Percentiles rank a stretch among this genome's conserved stretches.
phyloP scores from a whole-genome alignment of 2,329 filamentous ascomycete species.

The Hypoxylon sp. region DNA sequence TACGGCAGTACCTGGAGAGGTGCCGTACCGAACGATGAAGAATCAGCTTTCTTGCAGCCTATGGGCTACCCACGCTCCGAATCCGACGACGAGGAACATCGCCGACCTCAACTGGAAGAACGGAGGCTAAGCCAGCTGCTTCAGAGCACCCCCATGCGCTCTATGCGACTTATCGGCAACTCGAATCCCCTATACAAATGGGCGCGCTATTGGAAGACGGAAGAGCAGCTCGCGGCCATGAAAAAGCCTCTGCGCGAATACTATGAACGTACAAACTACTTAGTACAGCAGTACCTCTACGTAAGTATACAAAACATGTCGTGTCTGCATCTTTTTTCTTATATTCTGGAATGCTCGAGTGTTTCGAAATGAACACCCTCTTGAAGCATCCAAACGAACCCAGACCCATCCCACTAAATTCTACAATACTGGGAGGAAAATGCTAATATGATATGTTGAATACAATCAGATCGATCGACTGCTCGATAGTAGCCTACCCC shows the following conservation, averaged over 20 bases:
- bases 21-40: conserved; percentile 41
- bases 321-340: too few species aligned
- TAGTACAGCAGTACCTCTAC: conserved; percentile 92
- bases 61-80: conserved; percentile 33
- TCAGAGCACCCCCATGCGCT: conserved; percentile 78
- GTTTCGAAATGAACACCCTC: too few species aligned
- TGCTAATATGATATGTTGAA: too few species aligned
- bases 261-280: conserved; percentile 88
- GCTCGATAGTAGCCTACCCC: conserved; percentile 91
- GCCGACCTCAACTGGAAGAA: conserved; percentile 64
- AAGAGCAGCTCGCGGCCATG: conserved; percentile 78
- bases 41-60: conserved; percentile 34
- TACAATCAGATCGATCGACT: conserved; percentile 93
- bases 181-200: conserved; percentile 88
- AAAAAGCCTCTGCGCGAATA: conserved; percentile 83
- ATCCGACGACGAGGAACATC: conserved; percentile 59
- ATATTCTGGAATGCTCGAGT: too few species aligned
- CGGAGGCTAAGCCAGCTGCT: conserved; percentile 70
- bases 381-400: too few species aligned
- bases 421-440: too few species aligned
- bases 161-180: conserved; percentile 88
- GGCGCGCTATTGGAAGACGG: conserved; percentile 86
- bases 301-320: too few species aligned
- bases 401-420: too few species aligned
- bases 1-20: conserved; percentile 49